phyloP scores from a whole-genome alignment of 169 alveolate species.

The Cryptosporidium felis region DNA sequence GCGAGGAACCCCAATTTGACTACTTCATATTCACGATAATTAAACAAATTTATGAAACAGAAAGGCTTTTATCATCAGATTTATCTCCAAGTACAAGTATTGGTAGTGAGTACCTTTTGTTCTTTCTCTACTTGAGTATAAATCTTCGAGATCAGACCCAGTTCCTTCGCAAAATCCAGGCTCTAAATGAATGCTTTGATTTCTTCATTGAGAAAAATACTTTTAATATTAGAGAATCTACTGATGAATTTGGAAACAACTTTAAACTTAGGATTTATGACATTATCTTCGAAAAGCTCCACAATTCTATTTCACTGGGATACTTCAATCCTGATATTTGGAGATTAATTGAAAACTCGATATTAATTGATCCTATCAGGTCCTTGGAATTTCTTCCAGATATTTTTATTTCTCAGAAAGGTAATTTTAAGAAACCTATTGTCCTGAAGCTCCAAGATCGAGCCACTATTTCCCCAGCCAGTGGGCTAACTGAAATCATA shows the following conservation, averaged over 20 bases:
- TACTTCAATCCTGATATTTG: not conserved
- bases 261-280: constrained; percentile 14
- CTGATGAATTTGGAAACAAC: constrained; percentile 7
- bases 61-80: not conserved
- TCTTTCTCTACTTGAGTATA: constrained; percentile 4
- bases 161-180: not conserved
- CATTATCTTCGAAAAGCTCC: not conserved
- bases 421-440: not conserved
- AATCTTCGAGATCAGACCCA: not conserved
- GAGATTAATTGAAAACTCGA: constrained; percentile 18
- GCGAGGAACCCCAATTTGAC: not conserved
- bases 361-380: constrained; percentile 18
- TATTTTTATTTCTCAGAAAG: not conserved
- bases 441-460: not conserved
- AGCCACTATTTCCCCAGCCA: not conserved
- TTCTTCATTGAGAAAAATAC: constrained; percentile 19
- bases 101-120: constrained; percentile 6
- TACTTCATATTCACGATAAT: not conserved
- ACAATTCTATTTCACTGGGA: not conserved
- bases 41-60: not conserved
- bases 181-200: constrained; percentile 30
- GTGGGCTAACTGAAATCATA: not conserved
- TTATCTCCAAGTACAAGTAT: not conserved
- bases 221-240: constrained; percentile 34
- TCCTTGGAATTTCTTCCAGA: not conserved